A percentile compares a stretch with the other conserved stretches of the same genome.
phyloP scores from a whole-genome alignment of 2,329 filamentous ascomycete species.

The Microsporum ferrugineum region DNA sequence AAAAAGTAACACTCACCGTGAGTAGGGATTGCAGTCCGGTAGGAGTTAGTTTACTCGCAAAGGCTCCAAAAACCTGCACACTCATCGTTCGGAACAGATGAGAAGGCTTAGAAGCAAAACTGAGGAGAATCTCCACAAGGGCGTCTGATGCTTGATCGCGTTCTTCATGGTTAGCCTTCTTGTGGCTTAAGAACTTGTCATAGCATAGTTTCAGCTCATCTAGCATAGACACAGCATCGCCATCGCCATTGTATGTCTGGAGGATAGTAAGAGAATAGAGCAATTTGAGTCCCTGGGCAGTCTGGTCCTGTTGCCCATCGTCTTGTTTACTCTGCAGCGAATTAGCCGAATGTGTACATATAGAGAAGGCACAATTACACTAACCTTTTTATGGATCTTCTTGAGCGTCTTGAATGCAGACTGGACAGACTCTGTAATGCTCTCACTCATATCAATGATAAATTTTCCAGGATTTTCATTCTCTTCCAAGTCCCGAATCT shows the following conservation, averaged over 20 bases:
- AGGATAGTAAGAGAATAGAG: conserved; percentile 76
- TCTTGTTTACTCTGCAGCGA: conserved; percentile 43
- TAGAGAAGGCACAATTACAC: background rate
- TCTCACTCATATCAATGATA: conserved; percentile 39
- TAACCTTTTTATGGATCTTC: conserved; percentile 29
- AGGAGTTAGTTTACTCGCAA: conserved; percentile 61
- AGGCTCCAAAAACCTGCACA: conserved; percentile 76
- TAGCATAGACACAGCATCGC: conserved; percentile 71
- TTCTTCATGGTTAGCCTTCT: conserved; percentile 43
- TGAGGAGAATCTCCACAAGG: conserved; percentile 78
- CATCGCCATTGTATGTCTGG: conserved; percentile 80
- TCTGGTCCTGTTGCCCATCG: conserved; percentile 34
- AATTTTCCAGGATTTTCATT: conserved; percentile 30
- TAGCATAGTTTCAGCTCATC: conserved; percentile 71
- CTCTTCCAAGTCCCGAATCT: conserved; percentile 30
- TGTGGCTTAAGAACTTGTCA: conserved; percentile 46
- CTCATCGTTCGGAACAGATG: conserved; percentile 75
- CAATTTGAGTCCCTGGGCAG: conserved; percentile 58
- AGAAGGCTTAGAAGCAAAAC: conserved; percentile 76
- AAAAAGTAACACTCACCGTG: conserved; percentile 23
- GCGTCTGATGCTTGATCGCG: conserved; percentile 49
- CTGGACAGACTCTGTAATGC: conserved; percentile 33
- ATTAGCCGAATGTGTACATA: background rate
- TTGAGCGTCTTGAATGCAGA: conserved; percentile 33
- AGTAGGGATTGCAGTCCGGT: conserved; percentile 57